Evolutionary conservation across 2,329 filamentous ascomycete genomes (phyloP), one percentile per base, ranked within the genome.

Genomic region (Dothidotthia symphoricarpi): DNA sequence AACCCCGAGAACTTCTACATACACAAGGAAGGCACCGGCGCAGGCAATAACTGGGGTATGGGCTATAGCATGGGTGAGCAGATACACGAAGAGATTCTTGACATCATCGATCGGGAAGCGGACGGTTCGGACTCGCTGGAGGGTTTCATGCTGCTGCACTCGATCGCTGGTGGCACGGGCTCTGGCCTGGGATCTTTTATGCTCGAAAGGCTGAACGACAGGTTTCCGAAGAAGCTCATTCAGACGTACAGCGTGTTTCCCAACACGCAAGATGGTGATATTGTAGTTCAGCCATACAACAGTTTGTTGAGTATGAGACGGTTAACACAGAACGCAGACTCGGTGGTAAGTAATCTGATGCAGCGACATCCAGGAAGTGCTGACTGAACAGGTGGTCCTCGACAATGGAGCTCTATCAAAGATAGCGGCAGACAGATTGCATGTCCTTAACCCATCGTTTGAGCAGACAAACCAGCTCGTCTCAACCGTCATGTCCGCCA

Each of bases 1-100:
- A 98, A 98, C 66, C 93, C 93, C 0, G 93, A 98, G 70, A 98
- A 98, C 75, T 96, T 97, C 72, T 98, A 94, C 66, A 82, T 97
- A 36, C 88, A 91, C 57, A 94, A 95, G 67, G 86, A 91, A 70
- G 93, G 93, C 41, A 82, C 88, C 38, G 93, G 93, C 30, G 93
- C 93, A 6, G 93, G 89, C 30, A 98, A 98, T 70, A 98, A 97
- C 68, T 98, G 93, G 93, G 93, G 90, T 45, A 86, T 93, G 61
- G 93, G 93, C 31, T 98, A 98, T 70, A 83, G 93, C 52, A 90
- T 88, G 36, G 93, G 90, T 53, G 90, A 96, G 67, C 76, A 78
- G 29, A 88, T 98, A 14, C 88, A 91, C 56, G 93, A 98, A 68
- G 93, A 98, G 66, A 88, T 98, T 39, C 88, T 98, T 77, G 94